Base-by-base conservation (phyloP, 192 early-diverging fungal genomes). In the Backusella mclennaniae region DNA sequence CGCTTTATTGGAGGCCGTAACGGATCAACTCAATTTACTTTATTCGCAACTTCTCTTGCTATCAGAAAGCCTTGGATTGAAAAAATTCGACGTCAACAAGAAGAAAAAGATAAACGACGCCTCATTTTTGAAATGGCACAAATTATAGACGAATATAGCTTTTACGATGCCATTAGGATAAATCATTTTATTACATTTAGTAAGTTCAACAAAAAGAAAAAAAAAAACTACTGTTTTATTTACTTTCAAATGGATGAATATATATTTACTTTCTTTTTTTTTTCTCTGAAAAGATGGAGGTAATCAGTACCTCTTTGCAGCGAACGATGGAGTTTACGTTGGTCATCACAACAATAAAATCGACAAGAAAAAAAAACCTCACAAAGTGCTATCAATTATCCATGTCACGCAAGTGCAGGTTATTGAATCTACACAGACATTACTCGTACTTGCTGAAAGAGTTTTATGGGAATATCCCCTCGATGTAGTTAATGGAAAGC, bases 331-430 rank as follows among this genome's bases (percentile, higher is more conserved):
- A 9, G 84, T 97, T 56, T 97, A 92, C 79, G 89, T 91, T 7
- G 85, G 86, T 8, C 87, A 73, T 85, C 84, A 74, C 77, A 85
- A 14, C 82, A 85, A 69, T 82, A 79, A 38, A 72, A 12, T 29
- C 2, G 23, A 23, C 81, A 85, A 73, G 77, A 84, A 73, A 79
- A 82, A 75, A 86, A 86, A 72, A 78, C 80, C 80, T 7, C 73
- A 75, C 21, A 67, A 75, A 17, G 44, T 90, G 39, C 80, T 97
- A 35, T 80, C 85, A 36, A 67, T 95, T 36, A 93, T 95, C 70
- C 91, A 90, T 77, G 92, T 97, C 39, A 87, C 83, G 31, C 96
- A 99, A 83, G 86, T 99, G 38, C 93, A 96, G 76, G 90, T 95
- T 23, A 78, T 98, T 52, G 91, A 93, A 72, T 86, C 93, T 19